phyloP scores from a whole-genome alignment of 176 grass and related monocot genomes.

The Echinochloa phyllopogon region DNA sequence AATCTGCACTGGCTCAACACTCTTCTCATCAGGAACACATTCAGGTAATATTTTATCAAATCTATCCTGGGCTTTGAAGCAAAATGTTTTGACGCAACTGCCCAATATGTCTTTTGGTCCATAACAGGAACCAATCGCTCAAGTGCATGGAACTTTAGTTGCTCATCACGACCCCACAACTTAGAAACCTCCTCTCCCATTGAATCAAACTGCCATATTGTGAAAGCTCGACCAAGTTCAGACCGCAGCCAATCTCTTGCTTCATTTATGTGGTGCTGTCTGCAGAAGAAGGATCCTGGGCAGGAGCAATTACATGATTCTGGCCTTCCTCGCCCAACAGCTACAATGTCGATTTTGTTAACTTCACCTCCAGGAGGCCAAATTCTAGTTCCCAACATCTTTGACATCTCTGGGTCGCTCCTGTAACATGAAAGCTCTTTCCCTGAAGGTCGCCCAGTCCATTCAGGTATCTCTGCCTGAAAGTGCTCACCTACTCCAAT shows the following conservation, averaged over 20 bases:
- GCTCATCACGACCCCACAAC: conserved; percentile 60
- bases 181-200: conserved; percentile 80
- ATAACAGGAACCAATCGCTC: conserved; percentile 63
- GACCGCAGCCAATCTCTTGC: conserved; percentile 66
- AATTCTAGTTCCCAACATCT: conserved; percentile 65
- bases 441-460: conserved; percentile 60
- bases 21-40: conserved; percentile 86
- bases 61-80: conserved; percentile 55
- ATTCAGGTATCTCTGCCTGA: conserved; percentile 81
- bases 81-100: conserved; percentile 58
- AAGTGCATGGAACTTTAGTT: conserved; percentile 67
- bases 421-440: conserved; percentile 57
- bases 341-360: conserved; percentile 29
- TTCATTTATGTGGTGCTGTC: conserved; percentile 60
- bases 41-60: conserved; percentile 84
- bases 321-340: conserved; percentile 50
- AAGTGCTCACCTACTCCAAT: conserved; percentile 75
- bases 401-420: conserved; percentile 59
- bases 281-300: conserved; percentile 72
- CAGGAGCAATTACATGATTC: conserved; percentile 64
- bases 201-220: conserved; percentile 68
- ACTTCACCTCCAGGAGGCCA: conserved; percentile 65
- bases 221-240: conserved; percentile 87
- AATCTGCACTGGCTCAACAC: conserved; percentile 69
- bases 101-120: conserved; percentile 73